Conservation (phyloP, 352 stramenopile species). For the Phytophthora hybrid region DNA sequence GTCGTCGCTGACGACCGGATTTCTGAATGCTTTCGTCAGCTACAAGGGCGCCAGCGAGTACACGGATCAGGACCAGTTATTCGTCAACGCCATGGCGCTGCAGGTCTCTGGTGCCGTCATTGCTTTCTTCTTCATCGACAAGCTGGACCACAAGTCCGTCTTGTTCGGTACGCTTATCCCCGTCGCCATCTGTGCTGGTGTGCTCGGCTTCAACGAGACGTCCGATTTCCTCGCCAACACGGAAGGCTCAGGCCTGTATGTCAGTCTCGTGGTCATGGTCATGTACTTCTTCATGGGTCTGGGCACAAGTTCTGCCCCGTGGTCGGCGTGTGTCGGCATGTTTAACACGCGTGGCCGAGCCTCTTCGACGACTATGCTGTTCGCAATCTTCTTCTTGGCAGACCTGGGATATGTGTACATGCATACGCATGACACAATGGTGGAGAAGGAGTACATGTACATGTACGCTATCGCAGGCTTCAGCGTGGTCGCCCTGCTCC, state of each 20-base stretch:
- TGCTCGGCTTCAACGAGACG: conserved; percentile 71
- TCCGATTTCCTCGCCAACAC: conserved; percentile 50
- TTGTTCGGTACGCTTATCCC: conserved; percentile 75
- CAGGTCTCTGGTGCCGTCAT: conserved; percentile 66
- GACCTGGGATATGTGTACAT: conserved; percentile 69
- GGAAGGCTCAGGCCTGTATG: conserved; percentile 57
- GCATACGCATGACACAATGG: conserved; percentile 47
- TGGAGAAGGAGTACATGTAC: conserved; percentile 60
- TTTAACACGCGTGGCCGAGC: conserved; percentile 67
- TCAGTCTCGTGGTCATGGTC: conserved; percentile 65
- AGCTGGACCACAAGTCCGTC: conserved; percentile 77
- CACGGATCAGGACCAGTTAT: conserved; percentile 57
- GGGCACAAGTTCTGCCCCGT: conserved; percentile 64
- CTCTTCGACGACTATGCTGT: conserved; percentile 59
- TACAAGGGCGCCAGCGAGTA: conserved; percentile 58
- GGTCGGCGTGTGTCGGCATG: conserved; percentile 71
- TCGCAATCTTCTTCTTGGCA: conserved; percentile 64
- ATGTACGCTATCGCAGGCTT: conserved; percentile 59
- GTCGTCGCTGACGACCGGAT: conserved; percentile 59
- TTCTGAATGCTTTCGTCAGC: conserved; percentile 68
- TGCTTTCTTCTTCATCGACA: conserved; percentile 86
- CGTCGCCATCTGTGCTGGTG: conserved; percentile 50
- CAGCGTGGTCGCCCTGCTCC: conserved; percentile 50
- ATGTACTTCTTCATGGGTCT: conserved; percentile 87
- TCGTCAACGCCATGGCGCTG: conserved; percentile 65